phyloP scores from a whole-genome alignment of 805 yeast species.

The Monosporozyma siamensis region DNA sequence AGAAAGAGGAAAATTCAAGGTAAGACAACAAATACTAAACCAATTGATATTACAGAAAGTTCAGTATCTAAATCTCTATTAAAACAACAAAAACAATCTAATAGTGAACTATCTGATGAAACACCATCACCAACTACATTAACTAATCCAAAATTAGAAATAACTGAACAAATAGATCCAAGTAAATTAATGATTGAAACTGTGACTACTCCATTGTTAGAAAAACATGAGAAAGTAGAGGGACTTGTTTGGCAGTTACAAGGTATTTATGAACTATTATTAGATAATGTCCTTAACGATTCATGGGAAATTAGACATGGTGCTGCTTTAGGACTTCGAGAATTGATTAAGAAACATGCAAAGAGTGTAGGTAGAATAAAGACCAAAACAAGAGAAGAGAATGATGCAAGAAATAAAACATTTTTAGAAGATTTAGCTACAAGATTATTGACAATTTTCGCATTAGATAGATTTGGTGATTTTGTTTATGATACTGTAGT shows the following conservation, averaged over 20 bases:
- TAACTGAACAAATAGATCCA: constrained; percentile 73
- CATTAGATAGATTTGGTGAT: constrained; percentile 93
- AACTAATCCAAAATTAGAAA: constrained; percentile 39
- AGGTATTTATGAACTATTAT: constrained; percentile 75
- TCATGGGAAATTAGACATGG: constrained; percentile 96
- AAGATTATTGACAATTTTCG: constrained; percentile 74
- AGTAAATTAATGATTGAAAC: constrained; percentile 80
- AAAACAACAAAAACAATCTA: constrained; percentile 22
- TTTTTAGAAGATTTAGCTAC: constrained; percentile 85
- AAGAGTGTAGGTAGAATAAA: constrained; percentile 73
- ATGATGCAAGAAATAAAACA: constrained; percentile 51
- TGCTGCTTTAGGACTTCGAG: constrained; percentile 85
- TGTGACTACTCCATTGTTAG: constrained; percentile 55
- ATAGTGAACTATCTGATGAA: background rate
- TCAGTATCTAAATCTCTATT: constrained; percentile 43
- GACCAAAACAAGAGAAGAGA: constrained; percentile 52
- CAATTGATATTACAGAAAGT: constrained; percentile 64
- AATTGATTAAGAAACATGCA: constrained; percentile 64
- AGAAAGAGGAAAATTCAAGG: constrained; percentile 74
- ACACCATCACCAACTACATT: constrained; percentile 14
- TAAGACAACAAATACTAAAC: constrained; percentile 38
- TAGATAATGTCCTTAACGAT: constrained; percentile 73
- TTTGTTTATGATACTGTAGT: constrained; percentile 95
- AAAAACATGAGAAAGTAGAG: constrained; percentile 61
- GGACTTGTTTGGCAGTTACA: constrained; percentile 89